A percentile compares a stretch with the other conserved stretches of the same genome.
phyloP scores from a whole-genome alignment of 257 asterid species.

The Solanum okadae region DNA sequence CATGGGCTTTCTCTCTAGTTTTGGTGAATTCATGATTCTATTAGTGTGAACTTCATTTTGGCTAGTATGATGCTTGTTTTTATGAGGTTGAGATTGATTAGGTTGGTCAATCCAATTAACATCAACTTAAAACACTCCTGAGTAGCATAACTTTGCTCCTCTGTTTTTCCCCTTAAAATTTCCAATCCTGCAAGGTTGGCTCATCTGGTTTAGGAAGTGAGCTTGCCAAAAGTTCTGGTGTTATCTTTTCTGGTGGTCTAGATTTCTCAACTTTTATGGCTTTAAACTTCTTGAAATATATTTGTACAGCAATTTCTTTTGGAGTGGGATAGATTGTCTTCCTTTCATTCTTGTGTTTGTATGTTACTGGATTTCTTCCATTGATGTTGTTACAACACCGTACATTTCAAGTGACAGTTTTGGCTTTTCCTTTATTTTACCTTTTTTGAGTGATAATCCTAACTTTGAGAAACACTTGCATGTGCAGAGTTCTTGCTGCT shows the following conservation, averaged over 20 bases:
- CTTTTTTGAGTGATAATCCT: neutral
- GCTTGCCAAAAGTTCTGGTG: neutral
- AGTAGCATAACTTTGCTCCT: neutral
- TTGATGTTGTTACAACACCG: neutral
- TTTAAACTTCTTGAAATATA: neutral
- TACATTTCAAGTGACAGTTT: neutral
- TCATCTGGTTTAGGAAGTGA: neutral
- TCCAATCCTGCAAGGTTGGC: neutral
- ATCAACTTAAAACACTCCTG: neutral
- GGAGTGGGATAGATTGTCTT: neutral
- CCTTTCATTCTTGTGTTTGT: neutral
- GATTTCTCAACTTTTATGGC: neutral
- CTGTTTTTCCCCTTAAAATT: neutral
- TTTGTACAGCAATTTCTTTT: neutral
- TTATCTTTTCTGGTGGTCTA: neutral
- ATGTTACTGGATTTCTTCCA: neutral
- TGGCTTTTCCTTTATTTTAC: neutral
- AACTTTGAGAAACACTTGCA: constrained; percentile 4
- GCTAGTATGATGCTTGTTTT: neutral
- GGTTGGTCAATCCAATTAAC: neutral
- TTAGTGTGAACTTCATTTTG: neutral
- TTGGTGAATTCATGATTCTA: neutral
- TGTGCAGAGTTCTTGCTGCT: constrained; percentile 81
- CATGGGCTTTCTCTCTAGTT: neutral
- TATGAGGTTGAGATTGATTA: neutral